These are phyloP conservation scores for Selaginella tamariscina DNA, from an alignment of 75 land plant species.

Conservation along the genomic window DNA sequence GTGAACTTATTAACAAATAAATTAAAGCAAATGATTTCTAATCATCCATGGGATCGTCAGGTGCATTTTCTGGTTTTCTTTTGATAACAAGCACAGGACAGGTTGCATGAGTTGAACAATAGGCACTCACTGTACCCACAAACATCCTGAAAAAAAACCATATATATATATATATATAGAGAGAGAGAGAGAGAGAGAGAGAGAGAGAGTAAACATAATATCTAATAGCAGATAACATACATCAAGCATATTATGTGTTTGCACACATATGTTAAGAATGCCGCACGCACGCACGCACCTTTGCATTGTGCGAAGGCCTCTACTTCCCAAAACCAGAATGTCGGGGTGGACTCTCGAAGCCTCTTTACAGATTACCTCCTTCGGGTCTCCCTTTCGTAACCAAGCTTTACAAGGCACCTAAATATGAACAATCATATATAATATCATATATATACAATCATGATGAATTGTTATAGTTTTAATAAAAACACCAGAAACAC, in stretches of 20 bases:
- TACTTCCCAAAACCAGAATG: constrained; percentile 62
- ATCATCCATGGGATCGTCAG: constrained; percentile 77
- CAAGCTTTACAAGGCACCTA: constrained; percentile 78
- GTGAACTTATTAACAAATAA: too few relatives aligned
- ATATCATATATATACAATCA: too few relatives aligned
- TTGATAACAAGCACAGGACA: constrained; percentile 82
- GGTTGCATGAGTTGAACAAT: constrained; percentile 62
- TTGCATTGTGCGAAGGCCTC: constrained; percentile 77
- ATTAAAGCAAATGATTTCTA: constrained; percentile 13
- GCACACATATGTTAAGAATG: background rate
- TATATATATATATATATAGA: too few relatives aligned
- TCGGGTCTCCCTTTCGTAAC: constrained; percentile 77
- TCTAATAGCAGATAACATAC: too few relatives aligned
- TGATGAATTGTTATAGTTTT: too few relatives aligned
- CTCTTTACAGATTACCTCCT: constrained; percentile 63
- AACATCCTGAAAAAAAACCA: constrained; percentile 50
- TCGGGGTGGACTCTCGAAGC: constrained; percentile 58
- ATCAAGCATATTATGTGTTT: background rate
- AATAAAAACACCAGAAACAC: too few relatives aligned
- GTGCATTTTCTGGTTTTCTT: constrained; percentile 52
- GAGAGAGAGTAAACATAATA: too few relatives aligned
- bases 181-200: too few relatives aligned
- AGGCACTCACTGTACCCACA: constrained; percentile 80
- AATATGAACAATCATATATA: background rate
- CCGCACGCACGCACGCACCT: constrained; percentile 47